Evolutionary conservation across 83 land plant species (phyloP).

Genomic region (Picea abies): DNA sequence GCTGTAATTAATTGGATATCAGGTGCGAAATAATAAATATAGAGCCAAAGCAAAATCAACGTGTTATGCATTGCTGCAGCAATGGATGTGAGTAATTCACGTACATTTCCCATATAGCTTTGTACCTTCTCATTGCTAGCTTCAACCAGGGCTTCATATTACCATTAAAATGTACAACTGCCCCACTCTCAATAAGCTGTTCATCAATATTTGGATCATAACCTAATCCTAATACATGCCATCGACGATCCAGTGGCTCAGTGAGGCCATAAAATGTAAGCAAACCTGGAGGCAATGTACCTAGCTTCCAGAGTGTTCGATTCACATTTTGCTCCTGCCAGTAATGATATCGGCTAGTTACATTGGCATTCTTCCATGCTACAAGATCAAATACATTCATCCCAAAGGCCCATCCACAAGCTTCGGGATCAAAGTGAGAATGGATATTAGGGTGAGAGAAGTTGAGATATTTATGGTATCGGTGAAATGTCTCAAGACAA

Average conservation of each 20-base stretch:
- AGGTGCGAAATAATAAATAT: no score
- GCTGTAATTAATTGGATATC: no score
- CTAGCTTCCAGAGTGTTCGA: conserved; percentile 57
- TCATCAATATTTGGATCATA: conserved; percentile 63
- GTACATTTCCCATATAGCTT: conserved; percentile 55
- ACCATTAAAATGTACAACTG: conserved; percentile 64
- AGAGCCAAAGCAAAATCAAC: conserved; percentile 17
- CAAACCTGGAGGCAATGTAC: conserved; percentile 68
- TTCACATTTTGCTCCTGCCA: conserved; percentile 72
- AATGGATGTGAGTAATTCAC: conserved; percentile 44
- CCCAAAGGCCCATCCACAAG: conserved; percentile 86
- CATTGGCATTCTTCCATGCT: conserved; percentile 61
- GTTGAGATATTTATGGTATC: conserved; percentile 73
- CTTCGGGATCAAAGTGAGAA: conserved; percentile 67
- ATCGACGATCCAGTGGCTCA: conserved; percentile 75
- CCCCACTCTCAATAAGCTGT: conserved; percentile 62
- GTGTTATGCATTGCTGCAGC: conserved; percentile 35
- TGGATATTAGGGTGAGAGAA: conserved; percentile 62
- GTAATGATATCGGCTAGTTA: conserved; percentile 62
- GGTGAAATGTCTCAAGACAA: conserved; percentile 69
- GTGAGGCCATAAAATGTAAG: conserved; percentile 64
- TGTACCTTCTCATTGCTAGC: conserved; percentile 49
- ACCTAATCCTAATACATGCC: conserved; percentile 74
- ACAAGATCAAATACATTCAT: conserved; percentile 76
- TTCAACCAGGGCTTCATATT: conserved; percentile 71